These are phyloP conservation scores for Nothophoma quercina DNA, from an alignment of 2,329 filamentous ascomycete genomes.

Conservation along the genomic window DNA sequence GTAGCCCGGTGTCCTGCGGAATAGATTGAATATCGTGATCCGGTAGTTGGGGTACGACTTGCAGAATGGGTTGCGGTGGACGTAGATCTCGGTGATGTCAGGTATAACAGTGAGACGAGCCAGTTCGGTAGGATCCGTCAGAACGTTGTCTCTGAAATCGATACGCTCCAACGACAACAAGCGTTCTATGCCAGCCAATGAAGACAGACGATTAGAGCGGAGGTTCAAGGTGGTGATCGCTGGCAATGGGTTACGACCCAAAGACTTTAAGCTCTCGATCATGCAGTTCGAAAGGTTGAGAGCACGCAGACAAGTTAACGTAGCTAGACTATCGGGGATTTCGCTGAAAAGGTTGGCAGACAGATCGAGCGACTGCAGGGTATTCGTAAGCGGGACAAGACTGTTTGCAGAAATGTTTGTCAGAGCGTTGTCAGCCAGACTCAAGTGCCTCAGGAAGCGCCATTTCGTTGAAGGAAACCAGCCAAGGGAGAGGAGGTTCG, in stretches of 20 bases:
- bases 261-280: conserved; percentile 91
- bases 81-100: conserved; percentile 90
- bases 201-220: conserved; percentile 84
- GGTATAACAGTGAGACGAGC: conserved; percentile 89
- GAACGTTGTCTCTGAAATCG: conserved; percentile 87
- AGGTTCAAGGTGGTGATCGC: conserved; percentile 94
- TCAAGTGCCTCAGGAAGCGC: conserved; percentile 92
- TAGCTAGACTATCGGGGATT: conserved; percentile 88
- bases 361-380: conserved; percentile 88
- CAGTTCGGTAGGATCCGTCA: conserved; percentile 90
- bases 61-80: conserved; percentile 89
- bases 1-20: conserved; percentile 87
- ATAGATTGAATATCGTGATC: conserved; percentile 93
- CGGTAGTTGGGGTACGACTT: conserved; percentile 86
- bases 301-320: conserved; percentile 84
- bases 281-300: conserved; percentile 96
- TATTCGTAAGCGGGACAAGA: conserved; percentile 83
- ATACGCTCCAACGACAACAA: conserved; percentile 87
- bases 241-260: conserved; percentile 84
- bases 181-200: conserved; percentile 88
- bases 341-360: conserved; percentile 94
- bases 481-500: conserved; percentile 76
- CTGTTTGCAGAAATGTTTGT: conserved; percentile 79
- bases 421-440: conserved; percentile 88
- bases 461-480: conserved; percentile 86